These are phyloP conservation scores for Lachnellula subtilissima DNA, from an alignment of 2,329 filamentous ascomycete species.

Conservation along the genomic window DNA sequence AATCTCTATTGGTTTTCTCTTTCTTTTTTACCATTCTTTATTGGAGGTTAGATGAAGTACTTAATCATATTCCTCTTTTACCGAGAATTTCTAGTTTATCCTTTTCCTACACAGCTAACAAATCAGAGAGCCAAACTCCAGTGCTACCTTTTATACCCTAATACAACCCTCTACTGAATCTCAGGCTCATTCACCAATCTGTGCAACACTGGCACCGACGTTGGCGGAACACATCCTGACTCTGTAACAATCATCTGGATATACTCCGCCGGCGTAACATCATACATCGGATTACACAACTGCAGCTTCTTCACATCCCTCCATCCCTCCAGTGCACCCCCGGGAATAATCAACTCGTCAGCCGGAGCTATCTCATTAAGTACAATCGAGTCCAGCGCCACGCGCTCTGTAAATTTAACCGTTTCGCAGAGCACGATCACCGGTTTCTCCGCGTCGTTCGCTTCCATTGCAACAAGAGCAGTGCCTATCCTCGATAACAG, in stretches of 20 bases:
- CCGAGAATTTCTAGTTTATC: too few relatives aligned
- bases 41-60: too few relatives aligned
- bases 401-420: conserved; percentile 88
- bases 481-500: conserved; percentile 87
- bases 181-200: conserved; percentile 44
- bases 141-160: conserved; percentile 13
- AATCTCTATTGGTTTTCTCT: too few relatives aligned
- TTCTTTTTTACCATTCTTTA: too few relatives aligned
- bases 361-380: conserved; percentile 86
- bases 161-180: conserved; percentile 1
- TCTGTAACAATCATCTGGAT: conserved; percentile 89
- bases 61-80: too few relatives aligned
- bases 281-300: conserved; percentile 75
- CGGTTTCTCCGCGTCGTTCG: conserved; percentile 68
- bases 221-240: conserved; percentile 79
- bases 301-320: conserved; percentile 55
- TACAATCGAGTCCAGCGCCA: conserved; percentile 87
- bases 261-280: conserved; percentile 83
- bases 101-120: not conserved
- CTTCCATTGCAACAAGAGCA: conserved; percentile 78
- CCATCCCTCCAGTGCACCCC: conserved; percentile 46
- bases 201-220: conserved; percentile 74
- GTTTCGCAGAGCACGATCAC: conserved; percentile 91
- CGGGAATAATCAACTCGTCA: conserved; percentile 50
- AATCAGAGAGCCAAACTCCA: not conserved